A percentile compares a stretch with the other conserved stretches of the same genome.
These are phyloP conservation scores for Alternaria tenuissima DNA, from an alignment of 2,329 filamentous ascomycete genomes.

Conservation along the genomic window DNA sequence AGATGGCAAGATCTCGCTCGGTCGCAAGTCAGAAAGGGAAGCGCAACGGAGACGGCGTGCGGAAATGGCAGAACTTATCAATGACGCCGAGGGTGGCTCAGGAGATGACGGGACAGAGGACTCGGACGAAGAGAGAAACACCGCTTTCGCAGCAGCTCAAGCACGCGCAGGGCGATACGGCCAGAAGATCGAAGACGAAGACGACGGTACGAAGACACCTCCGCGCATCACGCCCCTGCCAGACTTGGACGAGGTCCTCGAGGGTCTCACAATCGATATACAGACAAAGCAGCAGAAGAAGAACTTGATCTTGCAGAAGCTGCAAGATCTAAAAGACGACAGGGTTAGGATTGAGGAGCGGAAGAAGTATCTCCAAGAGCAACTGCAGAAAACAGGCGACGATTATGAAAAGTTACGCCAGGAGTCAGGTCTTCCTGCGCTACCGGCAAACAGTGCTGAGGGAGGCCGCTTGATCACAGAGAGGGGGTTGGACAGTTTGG, in stretches of 20 bases:
- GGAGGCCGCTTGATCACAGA: conserved; percentile 41
- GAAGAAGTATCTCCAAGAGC: conserved; percentile 79
- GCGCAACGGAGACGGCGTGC: conserved; percentile 70
- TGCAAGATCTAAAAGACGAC: conserved; percentile 73
- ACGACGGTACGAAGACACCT: conserved; percentile 65
- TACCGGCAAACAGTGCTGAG: conserved; percentile 39
- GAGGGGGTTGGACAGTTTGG: conserved; percentile 49
- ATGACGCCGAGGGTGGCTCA: conserved; percentile 74
- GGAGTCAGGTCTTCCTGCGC: conserved; percentile 55
- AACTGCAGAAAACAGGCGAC: conserved; percentile 82
- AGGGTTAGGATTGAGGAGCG: conserved; percentile 72
- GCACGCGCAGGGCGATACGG: conserved; percentile 86
- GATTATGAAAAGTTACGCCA: conserved; percentile 68
- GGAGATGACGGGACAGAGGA: conserved; percentile 76
- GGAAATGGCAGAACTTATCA: conserved; percentile 85
- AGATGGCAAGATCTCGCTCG: conserved; percentile 80
- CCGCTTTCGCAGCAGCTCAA: conserved; percentile 87
- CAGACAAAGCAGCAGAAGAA: conserved; percentile 68
- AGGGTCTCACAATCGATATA: conserved; percentile 68
- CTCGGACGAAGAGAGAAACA: conserved; percentile 69
- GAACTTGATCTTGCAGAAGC: conserved; percentile 65
- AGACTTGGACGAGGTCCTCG: conserved; percentile 72
- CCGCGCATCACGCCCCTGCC: conserved; percentile 82
- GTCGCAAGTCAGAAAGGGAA: conserved; percentile 79
- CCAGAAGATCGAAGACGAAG: conserved; percentile 55